These are phyloP conservation scores for Dillenia turbinata DNA, from an alignment of 164 flowering plant species.

Conservation along the genomic window DNA sequence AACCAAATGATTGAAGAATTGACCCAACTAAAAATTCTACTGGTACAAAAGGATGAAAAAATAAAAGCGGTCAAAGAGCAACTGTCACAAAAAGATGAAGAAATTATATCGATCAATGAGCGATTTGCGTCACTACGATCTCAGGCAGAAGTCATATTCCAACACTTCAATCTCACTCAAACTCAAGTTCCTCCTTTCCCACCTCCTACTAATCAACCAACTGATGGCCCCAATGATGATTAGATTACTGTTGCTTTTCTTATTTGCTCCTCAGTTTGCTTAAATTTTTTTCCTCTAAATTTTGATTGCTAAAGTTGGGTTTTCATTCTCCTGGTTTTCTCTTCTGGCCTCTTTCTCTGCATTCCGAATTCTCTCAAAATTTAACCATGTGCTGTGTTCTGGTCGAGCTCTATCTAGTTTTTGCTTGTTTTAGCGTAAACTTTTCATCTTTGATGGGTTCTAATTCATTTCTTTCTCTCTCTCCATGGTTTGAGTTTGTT, in stretches of 20 bases:
- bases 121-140: slow-evolving; percentile 26
- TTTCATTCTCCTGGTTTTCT: neutral
- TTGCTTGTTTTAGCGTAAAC: neutral
- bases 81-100: too few species aligned
- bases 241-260: neutral
- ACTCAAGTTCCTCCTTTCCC: neutral
- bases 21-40: too few species aligned
- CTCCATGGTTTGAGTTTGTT: neutral
- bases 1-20: too few species aligned
- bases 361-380: neutral
- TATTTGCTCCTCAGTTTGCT: neutral
- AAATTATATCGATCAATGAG: neutral
- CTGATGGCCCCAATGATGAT: slow-evolving; percentile 7
- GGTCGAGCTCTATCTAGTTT: neutral
- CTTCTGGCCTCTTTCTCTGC: neutral
- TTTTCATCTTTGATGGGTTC: neutral
- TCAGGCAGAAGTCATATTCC: slow-evolving; percentile 42
- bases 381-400: too few species aligned
- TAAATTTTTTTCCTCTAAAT: neutral
- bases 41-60: too few species aligned
- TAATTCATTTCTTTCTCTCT: neutral
- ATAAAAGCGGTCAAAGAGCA: too few species aligned
- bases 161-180: neutral
- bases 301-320: neutral
- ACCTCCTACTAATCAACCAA: neutral